Conservation (phyloP, 495 filamentous ascomycete species). For the Penicillium lividum region DNA sequence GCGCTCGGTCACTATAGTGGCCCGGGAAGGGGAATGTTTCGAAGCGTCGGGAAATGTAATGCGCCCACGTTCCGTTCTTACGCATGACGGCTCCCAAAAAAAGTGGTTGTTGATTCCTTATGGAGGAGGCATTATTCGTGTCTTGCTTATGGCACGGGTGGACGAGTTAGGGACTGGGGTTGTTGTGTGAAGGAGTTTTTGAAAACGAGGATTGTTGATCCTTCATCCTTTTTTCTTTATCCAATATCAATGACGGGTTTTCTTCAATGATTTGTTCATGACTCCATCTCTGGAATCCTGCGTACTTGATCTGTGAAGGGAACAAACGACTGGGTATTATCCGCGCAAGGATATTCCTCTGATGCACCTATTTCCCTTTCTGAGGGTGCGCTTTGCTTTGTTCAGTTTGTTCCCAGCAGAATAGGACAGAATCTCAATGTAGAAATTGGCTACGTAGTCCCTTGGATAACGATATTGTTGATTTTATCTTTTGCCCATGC, state of each 20-base stretch:
- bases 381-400: not conserved
- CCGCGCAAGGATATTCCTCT: not conserved
- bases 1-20: slow-evolving; percentile 24
- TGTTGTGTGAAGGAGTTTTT: slow-evolving; percentile 30
- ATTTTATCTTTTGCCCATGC: not conserved
- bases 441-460: not conserved
- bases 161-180: slow-evolving; percentile 28
- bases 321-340: not conserved
- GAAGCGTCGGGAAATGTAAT: slow-evolving; percentile 19
- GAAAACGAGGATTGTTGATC: slow-evolving; percentile 34
- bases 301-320: not conserved
- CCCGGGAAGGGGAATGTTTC: slow-evolving; percentile 25
- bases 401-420: not conserved
- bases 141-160: slow-evolving; percentile 23
- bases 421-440: not conserved
- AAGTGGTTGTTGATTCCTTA: slow-evolving; percentile 22
- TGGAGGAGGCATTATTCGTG: slow-evolving; percentile 25
- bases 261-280: slow-evolving; percentile 19
- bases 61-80: slow-evolving; percentile 22
- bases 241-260: slow-evolving; percentile 44
- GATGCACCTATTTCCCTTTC: not conserved
- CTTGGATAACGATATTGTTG: not conserved
- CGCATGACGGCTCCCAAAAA: slow-evolving; percentile 28
- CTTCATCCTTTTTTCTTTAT: slow-evolving; percentile 33
- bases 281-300: slow-evolving; percentile 1